These are phyloP conservation scores for Nakazawaea ambrosiae DNA, from an alignment of 805 yeast genomes.

Conservation along the genomic window DNA sequence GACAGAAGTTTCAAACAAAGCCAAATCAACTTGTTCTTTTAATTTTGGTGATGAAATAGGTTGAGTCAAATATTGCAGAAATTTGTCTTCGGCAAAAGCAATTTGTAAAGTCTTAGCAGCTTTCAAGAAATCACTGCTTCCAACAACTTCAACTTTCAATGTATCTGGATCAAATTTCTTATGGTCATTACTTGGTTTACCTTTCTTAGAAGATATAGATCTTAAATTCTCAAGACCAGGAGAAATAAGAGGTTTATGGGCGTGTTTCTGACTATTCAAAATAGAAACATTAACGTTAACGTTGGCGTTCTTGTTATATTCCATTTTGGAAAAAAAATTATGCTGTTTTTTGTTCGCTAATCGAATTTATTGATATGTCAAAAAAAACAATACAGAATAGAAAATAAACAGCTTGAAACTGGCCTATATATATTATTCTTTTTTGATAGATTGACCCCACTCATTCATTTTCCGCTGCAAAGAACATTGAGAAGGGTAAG, in stretches of 20 bases:
- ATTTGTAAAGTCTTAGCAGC: constrained; percentile 27
- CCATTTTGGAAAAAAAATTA: constrained; percentile 2
- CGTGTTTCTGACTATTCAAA: constrained; percentile 4
- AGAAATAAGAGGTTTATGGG: constrained; percentile 3
- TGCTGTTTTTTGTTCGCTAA: too few relatives aligned
- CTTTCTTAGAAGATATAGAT: constrained; percentile 10
- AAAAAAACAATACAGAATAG: too few relatives aligned
- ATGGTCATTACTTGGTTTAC: constrained; percentile 6
- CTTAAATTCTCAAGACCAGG: constrained; percentile 10
- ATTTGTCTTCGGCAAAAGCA: constrained; percentile 26
- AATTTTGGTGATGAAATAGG: constrained; percentile 25
- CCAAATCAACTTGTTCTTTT: constrained; percentile 27
- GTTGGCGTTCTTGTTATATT: constrained; percentile 10
- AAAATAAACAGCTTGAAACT: too few relatives aligned
- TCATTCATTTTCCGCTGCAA: too few relatives aligned
- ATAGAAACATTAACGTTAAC: constrained; percentile 9
- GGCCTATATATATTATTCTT: too few relatives aligned
- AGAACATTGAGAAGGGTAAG: too few relatives aligned
- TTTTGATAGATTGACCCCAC: too few relatives aligned
- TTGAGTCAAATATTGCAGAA: constrained; percentile 24
- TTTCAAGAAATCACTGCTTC: constrained; percentile 22
- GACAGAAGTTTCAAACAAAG: constrained; percentile 43
- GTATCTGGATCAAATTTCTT: too few relatives aligned
- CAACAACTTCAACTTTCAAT: constrained; percentile 20
- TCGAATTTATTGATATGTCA: too few relatives aligned